Base-by-base conservation (phyloP, 2,329 filamentous ascomycete genomes). In the Claviceps purpurea region DNA sequence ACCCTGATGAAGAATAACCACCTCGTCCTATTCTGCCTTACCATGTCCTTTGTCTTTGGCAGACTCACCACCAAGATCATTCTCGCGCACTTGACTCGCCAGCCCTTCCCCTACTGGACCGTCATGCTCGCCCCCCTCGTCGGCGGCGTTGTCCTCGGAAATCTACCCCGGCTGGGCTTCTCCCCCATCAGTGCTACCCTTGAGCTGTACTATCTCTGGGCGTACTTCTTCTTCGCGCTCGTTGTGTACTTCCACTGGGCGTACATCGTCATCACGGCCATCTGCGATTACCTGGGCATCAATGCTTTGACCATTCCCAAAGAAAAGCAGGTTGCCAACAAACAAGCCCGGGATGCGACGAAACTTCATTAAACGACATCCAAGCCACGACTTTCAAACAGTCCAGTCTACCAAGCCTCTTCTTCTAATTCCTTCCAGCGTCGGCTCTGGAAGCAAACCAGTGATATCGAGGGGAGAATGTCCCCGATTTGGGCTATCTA, bases 1-100 rank as follows among this genome's bases (percentile, higher is more conserved):
- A 84, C 79, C 11, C 71, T 98, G 40, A 78, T 94, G 64, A 70
- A 72, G 39, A 82, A 95, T 55, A 96, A 97, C 70, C 87, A 93
- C 63, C 79, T 98, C 1, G 82, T 94, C 11, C 79, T 97, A 47
- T 95, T 95, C 68, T 96, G 90, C 72, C 70, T 95, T 55, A 95
- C 88, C 54, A 86, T 97, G 76, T 87, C 88, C n/a, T 90, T 97
- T 61, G 93, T 96, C 54, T 97, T 98, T 67, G 93, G 93, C 39
- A 85, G 93, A 59, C 89, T 98, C 84, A 97, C 93, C 0, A 98
- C 93, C 41, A 98, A 97, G 74, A 97, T 97, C 69, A 98, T 98
- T 64, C 82, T 98, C 18, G 91, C 93, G 2, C 93, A 98, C 68
- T 75, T 98, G 50, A 93, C 93, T 2, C 82, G 82, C 56, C 93